Evolutionary conservation across 371 early-diverging fungal species (phyloP).

Genomic region (Fennellomyces sp.): DNA sequence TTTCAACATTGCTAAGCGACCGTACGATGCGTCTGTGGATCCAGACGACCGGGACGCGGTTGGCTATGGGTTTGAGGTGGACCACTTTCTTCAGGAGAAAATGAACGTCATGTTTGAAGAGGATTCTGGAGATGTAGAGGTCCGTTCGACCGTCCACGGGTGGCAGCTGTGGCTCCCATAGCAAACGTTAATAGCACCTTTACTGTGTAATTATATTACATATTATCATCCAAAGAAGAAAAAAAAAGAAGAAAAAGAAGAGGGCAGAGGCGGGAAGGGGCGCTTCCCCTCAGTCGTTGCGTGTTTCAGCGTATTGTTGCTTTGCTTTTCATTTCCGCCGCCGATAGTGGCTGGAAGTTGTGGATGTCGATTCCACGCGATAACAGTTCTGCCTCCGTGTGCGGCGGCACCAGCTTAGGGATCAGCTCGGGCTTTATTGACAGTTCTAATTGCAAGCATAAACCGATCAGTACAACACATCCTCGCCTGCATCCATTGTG

Average conservation of each 20-base stretch:
- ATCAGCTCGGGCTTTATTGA: constrained; percentile 59
- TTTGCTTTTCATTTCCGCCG: constrained; percentile 35
- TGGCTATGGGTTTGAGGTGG: constrained; percentile 74
- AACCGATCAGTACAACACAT: not conserved
- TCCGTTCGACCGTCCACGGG: constrained; percentile 86
- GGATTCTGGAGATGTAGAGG: constrained; percentile 81
- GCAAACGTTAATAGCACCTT: no score
- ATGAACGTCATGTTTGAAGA: constrained; percentile 89
- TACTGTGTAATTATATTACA: not conserved
- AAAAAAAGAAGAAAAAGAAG: not conserved
- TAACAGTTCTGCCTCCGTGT: constrained; percentile 55
- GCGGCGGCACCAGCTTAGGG: constrained; percentile 63
- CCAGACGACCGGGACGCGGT: constrained; percentile 55
- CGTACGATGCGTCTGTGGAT: constrained; percentile 31
- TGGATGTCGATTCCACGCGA: constrained; percentile 51
- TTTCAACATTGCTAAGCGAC: constrained; percentile 74
- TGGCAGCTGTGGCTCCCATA: constrained; percentile 56
- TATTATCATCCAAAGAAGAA: not conserved
- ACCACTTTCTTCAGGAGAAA: constrained; percentile 68
- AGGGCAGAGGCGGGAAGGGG: not conserved
- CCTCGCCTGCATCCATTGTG: not conserved
- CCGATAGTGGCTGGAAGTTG: constrained; percentile 42
- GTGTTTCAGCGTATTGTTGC: constrained; percentile 9
- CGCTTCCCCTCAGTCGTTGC: no score
- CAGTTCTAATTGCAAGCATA: constrained; percentile 30